Evolutionary conservation across 2,329 filamentous ascomycete genomes (phyloP).

Genomic region (Stagonosporopsis vannaccii): DNA sequence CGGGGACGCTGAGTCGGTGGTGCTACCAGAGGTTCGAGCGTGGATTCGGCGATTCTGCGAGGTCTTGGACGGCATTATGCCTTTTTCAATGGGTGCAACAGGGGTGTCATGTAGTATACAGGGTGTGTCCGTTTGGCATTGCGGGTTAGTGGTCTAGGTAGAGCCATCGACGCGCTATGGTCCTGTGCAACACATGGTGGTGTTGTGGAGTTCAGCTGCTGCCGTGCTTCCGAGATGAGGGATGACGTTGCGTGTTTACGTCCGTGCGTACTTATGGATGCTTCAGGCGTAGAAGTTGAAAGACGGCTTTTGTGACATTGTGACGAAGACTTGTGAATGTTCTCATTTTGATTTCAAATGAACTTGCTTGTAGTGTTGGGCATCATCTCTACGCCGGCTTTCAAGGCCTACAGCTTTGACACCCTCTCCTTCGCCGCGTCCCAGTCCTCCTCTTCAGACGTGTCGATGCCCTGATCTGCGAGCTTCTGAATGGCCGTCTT

Average conservation of each 20-base stretch:
- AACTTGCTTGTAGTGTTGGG: too few species aligned
- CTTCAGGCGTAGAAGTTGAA: too few species aligned
- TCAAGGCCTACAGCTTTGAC: constrained; percentile 4
- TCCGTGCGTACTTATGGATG: constrained; percentile 25
- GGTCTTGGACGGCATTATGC: constrained; percentile 19
- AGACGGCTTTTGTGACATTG: background rate
- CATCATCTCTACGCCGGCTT: background rate
- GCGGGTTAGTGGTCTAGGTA: background rate
- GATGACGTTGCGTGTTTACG: constrained; percentile 19
- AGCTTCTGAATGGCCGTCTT: constrained; percentile 16
- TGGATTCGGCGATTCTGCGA: constrained; percentile 22
- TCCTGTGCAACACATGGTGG: background rate
- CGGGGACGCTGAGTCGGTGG: constrained; percentile 30
- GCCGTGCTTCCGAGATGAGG: constrained; percentile 11
- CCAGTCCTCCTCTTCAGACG: constrained; percentile 16
- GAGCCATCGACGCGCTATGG: background rate
- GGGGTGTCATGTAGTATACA: background rate
- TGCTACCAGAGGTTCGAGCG: constrained; percentile 26
- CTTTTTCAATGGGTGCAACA: background rate
- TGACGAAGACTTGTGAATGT: background rate
- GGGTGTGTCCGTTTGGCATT: background rate
- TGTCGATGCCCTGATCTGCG: constrained; percentile 15
- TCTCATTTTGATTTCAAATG: background rate
- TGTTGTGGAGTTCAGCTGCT: constrained; percentile 12
- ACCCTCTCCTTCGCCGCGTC: constrained; percentile 16